Evolutionary conservation across 768 basidiomycete genomes (phyloP), one percentile per base, ranked within the genome.

Genomic region (Botryobasidium botryosum): DNA sequence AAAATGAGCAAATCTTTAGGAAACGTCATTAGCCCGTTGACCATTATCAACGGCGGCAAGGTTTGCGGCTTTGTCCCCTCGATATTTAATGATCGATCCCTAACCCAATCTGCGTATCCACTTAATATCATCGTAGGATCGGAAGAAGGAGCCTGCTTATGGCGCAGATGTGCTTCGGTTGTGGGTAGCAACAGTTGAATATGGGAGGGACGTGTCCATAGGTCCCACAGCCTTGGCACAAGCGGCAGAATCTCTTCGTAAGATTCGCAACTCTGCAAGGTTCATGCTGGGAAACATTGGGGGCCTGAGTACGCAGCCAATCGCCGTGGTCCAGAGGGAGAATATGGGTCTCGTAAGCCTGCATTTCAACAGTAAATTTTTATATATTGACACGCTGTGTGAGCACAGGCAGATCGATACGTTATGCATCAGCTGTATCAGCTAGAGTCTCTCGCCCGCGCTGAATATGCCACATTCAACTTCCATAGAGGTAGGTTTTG

Each of bases 1-100:
- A 88, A 75, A 64, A 99, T 99, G 92, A 96, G 91, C 72, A 99
- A 99, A 65, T 88, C 84, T 1, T 59, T 84, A 6, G 92, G 92
- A 0, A 99, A 99, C 55, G 77, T 94, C 21, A 60, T 91, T 40
- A 85, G 79, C 53, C 92, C 92, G 0, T 63, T 83, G 65, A 73
- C 72, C 0, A 67, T 97, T 46, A 73, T 94, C 23, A 57, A 76
- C 46, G 92, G 88, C 18, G 79, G 79, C 17, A 61, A 70, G 63
- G 87, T 90, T 26, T 17, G 41, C 41, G 13, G 29, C 24, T 4
- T 51, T 10, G 70, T 61, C 26, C 13, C 7, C 10, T 43, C 13
- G 40, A 20, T 6, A 13, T 17, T 24, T 24, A 26, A 51, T 10
- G 10, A 33, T 40, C 13, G 6, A 27, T 18, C 1, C 21, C 28